phyloP scores from a whole-genome alignment of 1,284 basidiomycete species.

The Grifola frondosa region DNA sequence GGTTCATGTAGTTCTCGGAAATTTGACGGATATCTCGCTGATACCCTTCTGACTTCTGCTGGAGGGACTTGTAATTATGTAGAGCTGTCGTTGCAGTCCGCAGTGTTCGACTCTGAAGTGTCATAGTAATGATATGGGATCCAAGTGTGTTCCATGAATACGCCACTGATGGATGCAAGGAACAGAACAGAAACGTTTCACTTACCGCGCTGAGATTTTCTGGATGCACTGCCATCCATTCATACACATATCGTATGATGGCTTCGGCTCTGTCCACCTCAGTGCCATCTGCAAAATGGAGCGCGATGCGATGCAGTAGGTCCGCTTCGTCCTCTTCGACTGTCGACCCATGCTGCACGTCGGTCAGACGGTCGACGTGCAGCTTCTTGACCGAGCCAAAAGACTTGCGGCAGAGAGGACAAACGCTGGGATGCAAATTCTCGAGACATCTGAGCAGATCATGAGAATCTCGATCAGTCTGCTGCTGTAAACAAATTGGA shows the following conservation, averaged over 20 bases:
- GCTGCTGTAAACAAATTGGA: too few relatives aligned
- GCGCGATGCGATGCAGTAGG: conserved; percentile 46
- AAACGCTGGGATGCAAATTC: conserved; percentile 47
- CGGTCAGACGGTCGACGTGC: conserved; percentile 46
- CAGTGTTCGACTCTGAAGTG: conserved; percentile 22
- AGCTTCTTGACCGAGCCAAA: conserved; percentile 58
- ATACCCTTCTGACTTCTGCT: conserved; percentile 6
- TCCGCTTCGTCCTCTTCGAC: conserved; percentile 30
- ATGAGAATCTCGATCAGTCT: not conserved
- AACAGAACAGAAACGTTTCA: not conserved
- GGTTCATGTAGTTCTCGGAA: too few relatives aligned
- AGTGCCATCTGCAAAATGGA: conserved; percentile 44
- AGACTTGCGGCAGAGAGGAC: conserved; percentile 63
- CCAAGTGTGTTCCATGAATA: conserved; percentile 3
- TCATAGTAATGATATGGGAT: conserved; percentile 5
- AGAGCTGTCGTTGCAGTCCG: conserved; percentile 22
- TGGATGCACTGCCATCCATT: conserved; percentile 39
- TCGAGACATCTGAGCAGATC: conserved; percentile 53
- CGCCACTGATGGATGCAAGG: not conserved
- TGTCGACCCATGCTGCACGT: conserved; percentile 7
- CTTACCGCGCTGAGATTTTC: conserved; percentile 16
- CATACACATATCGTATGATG: conserved; percentile 45
- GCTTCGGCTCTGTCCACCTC: conserved; percentile 42
- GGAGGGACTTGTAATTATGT: conserved; percentile 17
- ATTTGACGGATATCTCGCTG: too few relatives aligned